phyloP scores from a whole-genome alignment of 2,329 filamentous ascomycete genomes.

The Neonectria ditissima region DNA sequence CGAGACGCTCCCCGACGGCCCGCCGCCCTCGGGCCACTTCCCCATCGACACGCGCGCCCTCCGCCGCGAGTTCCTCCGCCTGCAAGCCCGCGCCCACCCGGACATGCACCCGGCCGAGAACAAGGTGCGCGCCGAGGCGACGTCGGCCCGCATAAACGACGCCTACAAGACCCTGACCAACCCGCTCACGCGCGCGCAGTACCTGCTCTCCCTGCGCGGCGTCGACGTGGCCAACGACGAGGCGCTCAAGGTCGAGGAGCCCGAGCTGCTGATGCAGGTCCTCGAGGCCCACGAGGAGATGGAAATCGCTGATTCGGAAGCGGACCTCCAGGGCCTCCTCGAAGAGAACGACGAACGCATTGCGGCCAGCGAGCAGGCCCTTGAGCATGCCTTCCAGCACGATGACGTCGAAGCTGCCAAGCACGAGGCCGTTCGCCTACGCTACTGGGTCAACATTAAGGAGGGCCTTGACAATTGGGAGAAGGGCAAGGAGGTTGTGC shows the following conservation, averaged over 20 bases:
- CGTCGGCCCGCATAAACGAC: slow-evolving; percentile 88
- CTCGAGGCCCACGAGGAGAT: slow-evolving; percentile 83
- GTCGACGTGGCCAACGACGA: slow-evolving; percentile 86
- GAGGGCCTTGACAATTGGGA: slow-evolving; percentile 89
- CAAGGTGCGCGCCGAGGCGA: slow-evolving; percentile 75
- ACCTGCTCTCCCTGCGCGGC: slow-evolving; percentile 79
- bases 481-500: slow-evolving; percentile 71
- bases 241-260: slow-evolving; percentile 74
- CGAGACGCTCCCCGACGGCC: slow-evolving; percentile 77
- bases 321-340: slow-evolving; percentile 70
- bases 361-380: slow-evolving; percentile 66
- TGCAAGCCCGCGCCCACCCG: slow-evolving; percentile 83
- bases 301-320: slow-evolving; percentile 76
- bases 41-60: slow-evolving; percentile 76
- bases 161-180: slow-evolving; percentile 87
- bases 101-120: slow-evolving; percentile 70
- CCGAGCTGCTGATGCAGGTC: slow-evolving; percentile 79
- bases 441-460: slow-evolving; percentile 92
- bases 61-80: slow-evolving; percentile 85
- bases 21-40: slow-evolving; percentile 83
- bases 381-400: slow-evolving; percentile 74
- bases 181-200: slow-evolving; percentile 87
- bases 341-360: slow-evolving; percentile 77
- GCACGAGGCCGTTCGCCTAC: slow-evolving; percentile 78
- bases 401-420: slow-evolving; percentile 76